These are phyloP conservation scores for Auricularia sp. DNA, from an alignment of 768 basidiomycete genomes.

Conservation along the genomic window DNA sequence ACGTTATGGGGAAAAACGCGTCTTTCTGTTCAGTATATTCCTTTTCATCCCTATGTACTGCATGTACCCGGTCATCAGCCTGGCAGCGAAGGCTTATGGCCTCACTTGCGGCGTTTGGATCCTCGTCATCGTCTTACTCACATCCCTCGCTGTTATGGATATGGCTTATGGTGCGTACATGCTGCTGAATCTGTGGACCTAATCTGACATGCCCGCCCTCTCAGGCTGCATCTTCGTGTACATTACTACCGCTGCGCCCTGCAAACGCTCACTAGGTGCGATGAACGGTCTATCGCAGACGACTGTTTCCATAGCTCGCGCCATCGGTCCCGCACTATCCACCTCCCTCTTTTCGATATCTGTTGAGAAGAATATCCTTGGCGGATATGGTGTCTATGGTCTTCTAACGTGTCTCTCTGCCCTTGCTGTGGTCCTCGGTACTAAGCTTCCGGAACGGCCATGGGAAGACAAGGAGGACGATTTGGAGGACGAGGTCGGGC, in stretches of 20 bases:
- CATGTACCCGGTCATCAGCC: conserved; percentile 34
- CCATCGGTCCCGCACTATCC: conserved; percentile 44
- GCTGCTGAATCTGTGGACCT: conserved; percentile 51
- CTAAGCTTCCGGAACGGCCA: too few species aligned
- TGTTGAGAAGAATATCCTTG: conserved; percentile 34
- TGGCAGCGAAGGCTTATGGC: conserved; percentile 23
- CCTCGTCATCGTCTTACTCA: conserved; percentile 39
- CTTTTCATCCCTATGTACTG: conserved; percentile 29
- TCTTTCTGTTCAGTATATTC: conserved; percentile 30
- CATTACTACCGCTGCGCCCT: too few species aligned
- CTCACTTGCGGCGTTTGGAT: conserved; percentile 28
- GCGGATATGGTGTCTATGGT: too few species aligned
- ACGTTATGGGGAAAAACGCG: conserved; percentile 28
- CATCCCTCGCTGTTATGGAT: conserved; percentile 34
- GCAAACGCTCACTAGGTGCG: conserved; percentile 51
- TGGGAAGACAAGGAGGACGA: too few species aligned
- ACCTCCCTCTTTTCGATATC: conserved; percentile 55
- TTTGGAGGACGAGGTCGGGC: too few species aligned
- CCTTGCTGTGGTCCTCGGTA: too few species aligned
- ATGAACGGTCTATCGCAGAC: conserved; percentile 56
- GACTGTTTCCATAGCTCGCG: conserved; percentile 33
- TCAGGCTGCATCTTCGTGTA: too few species aligned
- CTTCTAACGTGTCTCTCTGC: too few species aligned
- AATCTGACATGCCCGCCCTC: too few species aligned
- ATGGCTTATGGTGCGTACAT: conserved; percentile 40